Base-by-base conservation (phyloP, 805 yeast genomes). In the Debaryomyces hansenii region DNA sequence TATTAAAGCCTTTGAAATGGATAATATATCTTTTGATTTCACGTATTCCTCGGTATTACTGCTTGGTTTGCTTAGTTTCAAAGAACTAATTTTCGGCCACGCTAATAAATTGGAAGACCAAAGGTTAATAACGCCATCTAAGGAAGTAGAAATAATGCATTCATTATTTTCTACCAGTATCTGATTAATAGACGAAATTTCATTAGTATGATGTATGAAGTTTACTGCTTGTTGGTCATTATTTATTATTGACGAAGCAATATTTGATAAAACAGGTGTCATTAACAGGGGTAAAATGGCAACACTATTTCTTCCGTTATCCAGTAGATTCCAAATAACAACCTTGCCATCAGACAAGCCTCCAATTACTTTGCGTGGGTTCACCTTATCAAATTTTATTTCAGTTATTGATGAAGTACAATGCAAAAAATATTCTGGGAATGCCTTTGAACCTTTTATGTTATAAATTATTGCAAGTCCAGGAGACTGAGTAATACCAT, bases 261-360 rank as follows among this genome's bases (percentile, higher is more conserved):
- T 37, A 5, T 54, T 29, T 11, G 59, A 58, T 40, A 53, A 54
- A 18, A 50, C 34, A 3, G 67, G 67, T n/a, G 62, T 53, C 4
- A 43, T 27, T 18, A 63, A 44, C 42, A 51, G 53, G 5, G 67
- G 69, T 16, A 63, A 46, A 14, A 55, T 42, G 7, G 50, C 56
- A 14, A 61, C 54, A 2, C 29, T 39, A 21, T 33, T 38, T 5
- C 28, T 11, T 8, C 51, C 33, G 12, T 50, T 45, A 37, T 24
- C 37, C 14, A 44, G 48, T n/a, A 40, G 20, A 52, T 79, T 78
- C 83, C 84, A 81, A 7, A 77, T 59, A n/a, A 72, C 74, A 1
- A 82, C 39, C 41, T 70, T 69, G 0, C 87, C 86, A 53, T 76
- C 75, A 14, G 56, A 55, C 4, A 80, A 68, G 0, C 84, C 81